A percentile compares a stretch with the other conserved stretches of the same genome.
These are phyloP conservation scores for Cephaloascus albidus DNA, from an alignment of 805 yeast genomes.

Conservation along the genomic window DNA sequence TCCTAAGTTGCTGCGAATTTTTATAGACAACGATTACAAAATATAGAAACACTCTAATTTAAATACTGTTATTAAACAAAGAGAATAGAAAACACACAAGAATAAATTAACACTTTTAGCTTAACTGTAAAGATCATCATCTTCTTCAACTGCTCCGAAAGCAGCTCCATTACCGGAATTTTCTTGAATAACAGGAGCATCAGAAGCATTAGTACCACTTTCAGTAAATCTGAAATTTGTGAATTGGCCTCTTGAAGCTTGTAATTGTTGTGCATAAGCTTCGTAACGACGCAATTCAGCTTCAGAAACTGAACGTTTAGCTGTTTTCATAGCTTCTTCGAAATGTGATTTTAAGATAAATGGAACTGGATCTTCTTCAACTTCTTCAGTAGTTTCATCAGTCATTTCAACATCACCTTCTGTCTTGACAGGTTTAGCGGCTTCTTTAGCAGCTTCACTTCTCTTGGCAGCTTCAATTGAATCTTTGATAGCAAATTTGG, in stretches of 20 bases:
- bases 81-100: background rate
- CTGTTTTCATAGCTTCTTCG: conserved; percentile 99
- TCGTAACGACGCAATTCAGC: conserved; percentile 98
- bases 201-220: conserved; percentile 18
- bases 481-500: conserved; percentile 97
- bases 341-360: conserved; percentile 88
- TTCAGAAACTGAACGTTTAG: conserved; percentile 93
- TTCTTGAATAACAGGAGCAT: conserved; percentile 16
- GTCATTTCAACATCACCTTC: conserved; percentile 24
- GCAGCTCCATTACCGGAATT: conserved; percentile 27
- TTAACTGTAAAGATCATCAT: conserved; percentile 32
- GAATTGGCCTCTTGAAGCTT: conserved; percentile 92
- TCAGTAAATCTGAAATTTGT: conserved; percentile 81
- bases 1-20: no score
- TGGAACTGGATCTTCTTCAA: conserved; percentile 91
- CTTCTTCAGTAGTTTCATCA: conserved; percentile 41
- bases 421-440: conserved; percentile 17
- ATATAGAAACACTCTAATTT: no score
- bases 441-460: conserved; percentile 24
- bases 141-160: conserved; percentile 42
- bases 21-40: no score
- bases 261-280: conserved; percentile 94
- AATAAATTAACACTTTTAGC: background rate
- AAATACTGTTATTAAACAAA: background rate
- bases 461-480: conserved; percentile 72